Evolutionary conservation across 2,329 filamentous ascomycete genomes (phyloP).

Genomic region (Ophiocordyceps camponoti-rufipedis): DNA sequence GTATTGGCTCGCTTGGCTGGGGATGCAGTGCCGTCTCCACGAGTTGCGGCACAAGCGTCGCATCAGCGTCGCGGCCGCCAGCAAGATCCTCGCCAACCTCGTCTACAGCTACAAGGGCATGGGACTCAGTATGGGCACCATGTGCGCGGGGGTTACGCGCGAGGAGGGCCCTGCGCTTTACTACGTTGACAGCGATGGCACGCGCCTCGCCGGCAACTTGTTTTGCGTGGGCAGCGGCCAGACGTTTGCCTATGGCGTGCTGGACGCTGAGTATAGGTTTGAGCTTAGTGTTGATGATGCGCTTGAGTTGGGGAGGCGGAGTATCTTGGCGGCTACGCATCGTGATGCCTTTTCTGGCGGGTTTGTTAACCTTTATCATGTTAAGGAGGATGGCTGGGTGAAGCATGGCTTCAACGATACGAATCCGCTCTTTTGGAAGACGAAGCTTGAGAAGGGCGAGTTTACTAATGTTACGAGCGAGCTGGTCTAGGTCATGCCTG

Average conservation of each 20-base stretch:
- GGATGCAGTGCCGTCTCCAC: slow-evolving; percentile 97
- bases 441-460: slow-evolving; percentile 95
- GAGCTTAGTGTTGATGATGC: slow-evolving; percentile 77
- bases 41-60: slow-evolving; percentile 98
- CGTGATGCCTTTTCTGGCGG: slow-evolving; percentile 97
- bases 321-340: slow-evolving; percentile 91
- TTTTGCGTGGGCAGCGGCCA: slow-evolving; percentile 98
- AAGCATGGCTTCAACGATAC: slow-evolving; percentile 98
- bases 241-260: slow-evolving; percentile 95
- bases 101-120: slow-evolving; percentile 98
- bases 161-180: slow-evolving; percentile 94
- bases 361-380: slow-evolving; percentile 96
- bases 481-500: slow-evolving; percentile 25
- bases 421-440: slow-evolving; percentile 99
- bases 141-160: slow-evolving; percentile 93
- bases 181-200: slow-evolving; percentile 93
- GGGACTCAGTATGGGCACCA: slow-evolving; percentile 97
- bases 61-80: slow-evolving; percentile 91
- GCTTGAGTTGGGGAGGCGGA: slow-evolving; percentile 74
- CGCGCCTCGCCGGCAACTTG: slow-evolving; percentile 76
- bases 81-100: slow-evolving; percentile 95
- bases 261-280: slow-evolving; percentile 89
- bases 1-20: slow-evolving; percentile 98
- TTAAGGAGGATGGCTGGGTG: slow-evolving; percentile 97
- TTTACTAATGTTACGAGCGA: slow-evolving; percentile 86